Base-by-base conservation (phyloP, 257 asterid genomes). In the Penstemon davidsonii region DNA sequence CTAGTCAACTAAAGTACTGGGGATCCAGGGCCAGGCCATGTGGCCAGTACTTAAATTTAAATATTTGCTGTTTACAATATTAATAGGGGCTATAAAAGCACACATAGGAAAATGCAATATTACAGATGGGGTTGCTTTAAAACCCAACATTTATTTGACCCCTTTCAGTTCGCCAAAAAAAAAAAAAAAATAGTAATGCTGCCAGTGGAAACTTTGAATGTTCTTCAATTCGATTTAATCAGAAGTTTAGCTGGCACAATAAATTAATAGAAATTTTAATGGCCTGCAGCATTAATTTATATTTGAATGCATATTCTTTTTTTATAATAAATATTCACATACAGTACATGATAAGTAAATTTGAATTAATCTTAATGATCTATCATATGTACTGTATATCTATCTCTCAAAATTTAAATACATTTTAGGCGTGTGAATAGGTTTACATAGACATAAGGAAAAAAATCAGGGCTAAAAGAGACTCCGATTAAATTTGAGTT, bases 181-280 rank as follows among this genome's bases (percentile, higher is more conserved):
- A 49, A n/a, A n/a, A 10, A 49, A 13, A 13, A 9, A 13, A 49
- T 6, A 12, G 11, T 49, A 49, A 49, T 9, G 0, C 4, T 46
- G 54, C 54, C 54, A 49, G 54, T 62, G 67, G 71, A 61, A 71
- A 52, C 36, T 55, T 67, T 25, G 56, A 55, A 67, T 67, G 72
- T 67, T 55, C 72, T 67, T 55, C 46, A 67, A 55, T 67, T 67
- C 37, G 43, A 66, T 54, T 66, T 66, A 11, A 46, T 66, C 63
- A 65, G 40, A 65, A 52, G 40, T 50, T 38, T 36, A 13, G 4
- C n/a, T 49, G 54, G 54, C 54, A 49, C 15, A 49, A 49, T 10
- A 12, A 49, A 49, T 12, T 49, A 49, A 49, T 15, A 49, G 18
- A 10, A 49, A 49, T 49, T 13, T 49, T 49, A 6, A 46, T 4